phyloP scores from a whole-genome alignment of 495 filamentous ascomycete species.

The Platismatia glauca region DNA sequence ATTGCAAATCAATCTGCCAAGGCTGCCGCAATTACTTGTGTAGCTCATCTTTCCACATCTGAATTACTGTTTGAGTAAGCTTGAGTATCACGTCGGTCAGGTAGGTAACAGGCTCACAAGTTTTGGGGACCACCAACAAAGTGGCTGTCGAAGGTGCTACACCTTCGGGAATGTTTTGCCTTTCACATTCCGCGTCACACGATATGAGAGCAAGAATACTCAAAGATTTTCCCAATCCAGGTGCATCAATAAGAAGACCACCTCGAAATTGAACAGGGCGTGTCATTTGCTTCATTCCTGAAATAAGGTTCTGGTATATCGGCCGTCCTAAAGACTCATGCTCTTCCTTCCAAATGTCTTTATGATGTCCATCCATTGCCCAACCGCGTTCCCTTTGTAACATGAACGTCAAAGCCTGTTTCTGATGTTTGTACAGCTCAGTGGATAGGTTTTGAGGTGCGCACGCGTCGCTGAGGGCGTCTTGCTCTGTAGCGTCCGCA shows the following conservation, averaged over 20 bases:
- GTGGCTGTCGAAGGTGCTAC: background rate
- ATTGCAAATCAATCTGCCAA: background rate
- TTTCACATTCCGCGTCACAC: background rate
- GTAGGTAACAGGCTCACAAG: background rate
- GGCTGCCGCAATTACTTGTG: background rate
- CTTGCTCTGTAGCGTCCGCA: slow-evolving; percentile 9
- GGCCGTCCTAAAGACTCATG: background rate
- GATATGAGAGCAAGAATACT: slow-evolving; percentile 34
- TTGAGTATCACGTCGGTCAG: background rate
- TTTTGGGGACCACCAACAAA: slow-evolving; percentile 15
- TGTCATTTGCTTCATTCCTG: slow-evolving; percentile 17
- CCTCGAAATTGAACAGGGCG: slow-evolving; percentile 28
- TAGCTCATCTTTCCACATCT: slow-evolving; percentile 15
- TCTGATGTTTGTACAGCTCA: slow-evolving; percentile 32
- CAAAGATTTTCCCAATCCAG: slow-evolving; percentile 36
- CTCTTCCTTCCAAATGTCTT: slow-evolving; percentile 24
- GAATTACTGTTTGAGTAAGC: slow-evolving; percentile 11
- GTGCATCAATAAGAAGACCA: slow-evolving; percentile 35
- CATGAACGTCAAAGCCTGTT: slow-evolving; percentile 39
- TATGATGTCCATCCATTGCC: slow-evolving; percentile 17
- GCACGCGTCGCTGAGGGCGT: slow-evolving; percentile 10
- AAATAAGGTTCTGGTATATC: slow-evolving; percentile 28
- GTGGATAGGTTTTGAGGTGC: slow-evolving; percentile 5
- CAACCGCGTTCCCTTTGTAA: slow-evolving; percentile 33
- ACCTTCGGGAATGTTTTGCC: background rate